A percentile compares a stretch with the other conserved stretches of the same genome.
Evolutionary conservation across 73 alveolate species (phyloP).

Genomic region (Paramecium octaurelia): DNA sequence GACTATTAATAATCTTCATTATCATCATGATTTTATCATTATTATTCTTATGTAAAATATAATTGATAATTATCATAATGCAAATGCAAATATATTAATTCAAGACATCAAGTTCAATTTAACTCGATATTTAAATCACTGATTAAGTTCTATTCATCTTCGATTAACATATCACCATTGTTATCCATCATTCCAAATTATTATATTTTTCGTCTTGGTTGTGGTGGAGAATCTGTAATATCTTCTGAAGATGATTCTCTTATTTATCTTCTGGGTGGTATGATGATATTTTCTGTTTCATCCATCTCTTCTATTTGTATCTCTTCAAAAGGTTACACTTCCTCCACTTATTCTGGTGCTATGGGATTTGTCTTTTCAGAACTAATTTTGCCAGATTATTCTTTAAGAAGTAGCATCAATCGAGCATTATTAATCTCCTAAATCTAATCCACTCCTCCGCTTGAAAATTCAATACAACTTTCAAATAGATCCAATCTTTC

Average conservation of each 20-base stretch:
- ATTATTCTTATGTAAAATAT: not conserved
- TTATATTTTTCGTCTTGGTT: not conserved
- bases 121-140: not conserved
- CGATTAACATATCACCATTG: not conserved
- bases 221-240: not conserved
- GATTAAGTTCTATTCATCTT: not conserved
- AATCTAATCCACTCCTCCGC: not conserved
- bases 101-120: not conserved
- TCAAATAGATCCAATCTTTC: constrained; percentile 6
- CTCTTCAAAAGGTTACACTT: not conserved
- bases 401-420: not conserved
- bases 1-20: not conserved
- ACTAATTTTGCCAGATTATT: not conserved
- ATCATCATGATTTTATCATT: not conserved
- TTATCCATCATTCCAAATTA: not conserved
- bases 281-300: not conserved
- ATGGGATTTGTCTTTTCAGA: not conserved
- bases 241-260: constrained; percentile 9
- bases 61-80: not conserved
- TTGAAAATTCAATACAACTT: constrained; percentile 9
- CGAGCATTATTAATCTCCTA: not conserved
- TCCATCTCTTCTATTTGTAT: not conserved
- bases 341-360: not conserved
- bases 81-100: not conserved
- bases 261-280: not conserved